Base-by-base conservation (phyloP, 2,329 filamentous ascomycete species). In the Clarireedia paspali region DNA sequence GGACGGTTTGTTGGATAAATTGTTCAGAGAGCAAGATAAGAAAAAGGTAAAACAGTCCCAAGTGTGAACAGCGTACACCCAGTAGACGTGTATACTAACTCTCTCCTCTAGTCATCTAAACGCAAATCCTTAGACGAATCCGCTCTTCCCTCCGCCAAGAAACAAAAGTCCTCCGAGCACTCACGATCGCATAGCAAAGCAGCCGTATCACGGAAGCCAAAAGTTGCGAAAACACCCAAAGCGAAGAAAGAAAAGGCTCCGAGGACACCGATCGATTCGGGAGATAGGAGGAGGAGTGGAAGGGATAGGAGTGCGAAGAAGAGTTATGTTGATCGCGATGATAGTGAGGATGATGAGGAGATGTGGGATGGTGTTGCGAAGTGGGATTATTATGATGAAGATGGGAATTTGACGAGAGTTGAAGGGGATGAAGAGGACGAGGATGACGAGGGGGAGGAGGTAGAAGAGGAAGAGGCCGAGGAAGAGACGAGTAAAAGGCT, bases 21-120 rank as follows among this genome's bases (percentile, higher is more conserved):
- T 91, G 47, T 89, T 96, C 57, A 84, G 85, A 64, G 84, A 70
- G 42, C 75, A 74, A 15, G 74, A 95, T 70, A 90, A 86, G 75
- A 75, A 74, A 30, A 82, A 77, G 72, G 71, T 68, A 60, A 66
- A 68, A 23, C 46, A 66, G 5, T 15, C 63, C 38, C 59, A 27
- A 12, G 14, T 9, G 3, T 64, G 1, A 57, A 54, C 39, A 50
- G 38, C 47, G 23, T 14, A n/a, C 42, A 12, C 23, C 6, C 6
- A 6, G 20, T n/a, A 5, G 26, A 1, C 15, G 2, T 14, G 15
- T 4, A 20, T 20, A 9, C 39, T 30, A 15, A n/a, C 53, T 55
- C 55, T 53, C 24, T 17, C 57, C 38, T 14, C 39, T 57, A 60
- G 53, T 58, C 63, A 55, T 59, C 66, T 48, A 69, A 69, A 47